Base-by-base conservation (phyloP, 306 rosid genomes). In the Alnus glutinosa region DNA sequence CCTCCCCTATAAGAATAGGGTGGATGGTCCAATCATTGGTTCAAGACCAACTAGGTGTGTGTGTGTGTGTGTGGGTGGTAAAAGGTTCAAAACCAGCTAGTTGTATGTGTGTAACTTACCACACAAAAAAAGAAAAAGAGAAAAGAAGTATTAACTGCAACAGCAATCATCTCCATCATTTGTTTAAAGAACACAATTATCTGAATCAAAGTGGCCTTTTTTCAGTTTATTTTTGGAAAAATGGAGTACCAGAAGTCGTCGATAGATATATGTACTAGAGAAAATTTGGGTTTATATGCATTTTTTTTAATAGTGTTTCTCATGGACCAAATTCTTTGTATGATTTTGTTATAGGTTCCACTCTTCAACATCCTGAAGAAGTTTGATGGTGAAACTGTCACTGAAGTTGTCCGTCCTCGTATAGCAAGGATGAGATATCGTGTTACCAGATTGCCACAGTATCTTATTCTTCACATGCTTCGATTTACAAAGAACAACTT, bases 401-500 rank as follows among this genome's bases (percentile, higher is more conserved):
- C 98, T 18, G 99, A 95, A 83, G 97, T 95, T 39, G 98, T 95
- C 52, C 96, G 98, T 75, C 99, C 99, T 85, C 92, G 83, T 59
- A 78, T 89, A 78, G 96, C 98, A 64, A 93, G 99, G 87, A 95
- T 90, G 98, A 87, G 86, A 71, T 95, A 93, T 82, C 91, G 94
- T 39, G 97, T 95, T 44, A 91, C 97, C 58, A 88, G 93, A 86
- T 84, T 95, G 85, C 99, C 99, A 0, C 86, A 80, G 82, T 95
- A 95, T 80, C 6, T 95, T 48, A 91, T 95, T 83, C 90, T 95
- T 47, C 99, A 95, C 81, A 95, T 93, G 97, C 96, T 91, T 49
- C 89, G 98, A 39, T 95, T 95, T 81, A 95, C 97, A 6, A 95
- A 95, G 88, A 95, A 95, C 85, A 95, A 95, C 81, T 95, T 95